A percentile compares a stretch with the other conserved stretches of the same genome.
These are phyloP conservation scores for Fagus crenata DNA, from an alignment of 306 rosid species.

Conservation along the genomic window DNA sequence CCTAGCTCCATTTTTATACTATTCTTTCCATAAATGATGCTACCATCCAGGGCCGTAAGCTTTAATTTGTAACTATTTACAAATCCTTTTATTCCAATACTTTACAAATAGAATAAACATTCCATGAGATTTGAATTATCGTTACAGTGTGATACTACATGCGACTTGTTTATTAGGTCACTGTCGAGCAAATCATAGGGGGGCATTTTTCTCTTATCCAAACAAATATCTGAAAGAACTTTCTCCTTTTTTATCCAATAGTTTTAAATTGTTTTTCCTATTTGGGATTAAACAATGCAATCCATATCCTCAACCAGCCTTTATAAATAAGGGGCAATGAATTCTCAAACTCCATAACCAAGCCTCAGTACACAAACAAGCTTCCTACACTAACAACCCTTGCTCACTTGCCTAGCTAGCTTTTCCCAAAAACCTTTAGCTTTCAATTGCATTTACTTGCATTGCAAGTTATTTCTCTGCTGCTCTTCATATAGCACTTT, in stretches of 20 bases:
- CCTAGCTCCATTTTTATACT: not conserved
- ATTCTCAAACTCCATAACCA: slow-evolving; percentile 45
- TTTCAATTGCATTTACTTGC: slow-evolving; percentile 1
- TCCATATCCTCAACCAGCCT: slow-evolving; percentile 44
- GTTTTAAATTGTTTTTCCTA: slow-evolving; percentile 31
- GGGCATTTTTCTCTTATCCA: slow-evolving; percentile 80
- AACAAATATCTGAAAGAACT: slow-evolving; percentile 68
- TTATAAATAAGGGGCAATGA: slow-evolving; percentile 64
- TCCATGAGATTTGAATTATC: slow-evolving; percentile 37
- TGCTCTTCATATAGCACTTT: not conserved
- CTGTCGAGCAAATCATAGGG: slow-evolving; percentile 62
- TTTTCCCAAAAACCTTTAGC: slow-evolving; percentile 6
- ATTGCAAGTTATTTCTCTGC: slow-evolving; percentile 14
- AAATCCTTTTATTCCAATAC: slow-evolving; percentile 47
- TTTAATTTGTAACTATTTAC: slow-evolving; percentile 22
- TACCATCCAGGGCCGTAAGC: slow-evolving; percentile 44
- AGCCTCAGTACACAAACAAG: slow-evolving; percentile 33
- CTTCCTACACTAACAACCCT: slow-evolving; percentile 13
- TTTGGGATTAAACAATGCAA: slow-evolving; percentile 39
- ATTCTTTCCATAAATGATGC: slow-evolving; percentile 31
- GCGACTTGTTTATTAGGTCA: slow-evolving; percentile 64
- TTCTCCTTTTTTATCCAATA: slow-evolving; percentile 55
- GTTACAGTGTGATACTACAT: slow-evolving; percentile 45
- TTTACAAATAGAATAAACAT: slow-evolving; percentile 34
- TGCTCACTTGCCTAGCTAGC: slow-evolving; percentile 15